Percentiles rank a stretch among this genome's conserved stretches.
phyloP scores from a whole-genome alignment of 2,329 filamentous ascomycete species.

The Blastomyces silverae region DNA sequence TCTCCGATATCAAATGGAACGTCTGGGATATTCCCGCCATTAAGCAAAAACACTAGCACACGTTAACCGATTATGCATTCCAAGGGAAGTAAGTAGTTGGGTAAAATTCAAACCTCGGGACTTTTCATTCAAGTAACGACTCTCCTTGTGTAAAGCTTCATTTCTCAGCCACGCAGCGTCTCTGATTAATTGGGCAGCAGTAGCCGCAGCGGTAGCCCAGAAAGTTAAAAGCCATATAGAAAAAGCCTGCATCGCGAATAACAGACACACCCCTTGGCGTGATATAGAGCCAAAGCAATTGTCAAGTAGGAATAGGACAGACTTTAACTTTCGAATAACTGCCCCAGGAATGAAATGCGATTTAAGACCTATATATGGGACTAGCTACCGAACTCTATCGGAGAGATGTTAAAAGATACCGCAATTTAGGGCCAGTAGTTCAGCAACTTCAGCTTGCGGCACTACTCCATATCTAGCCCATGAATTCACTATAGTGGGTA shows the following conservation, averaged over 20 bases:
- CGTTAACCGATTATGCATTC: not conserved
- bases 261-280: not conserved
- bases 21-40: constrained; percentile 59
- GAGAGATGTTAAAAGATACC: too few species aligned
- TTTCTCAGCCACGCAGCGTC: not conserved
- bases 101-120: not conserved
- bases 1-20: constrained; percentile 60
- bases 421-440: too few species aligned
- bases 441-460: too few species aligned
- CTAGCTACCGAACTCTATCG: too few species aligned
- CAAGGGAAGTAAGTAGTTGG: not conserved
- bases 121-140: not conserved
- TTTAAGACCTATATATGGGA: too few species aligned
- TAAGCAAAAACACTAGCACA: constrained; percentile 32
- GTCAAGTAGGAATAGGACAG: not conserved
- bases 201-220: not conserved
- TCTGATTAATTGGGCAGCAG: not conserved
- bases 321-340: too few species aligned
- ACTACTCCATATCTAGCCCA: too few species aligned
- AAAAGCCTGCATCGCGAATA: not conserved
- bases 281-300: not conserved
- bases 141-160: not conserved
- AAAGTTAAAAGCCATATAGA: not conserved
- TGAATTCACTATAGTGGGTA: too few species aligned
- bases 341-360: too few species aligned